phyloP scores from a whole-genome alignment of 2,329 filamentous ascomycete genomes.

The Sarocladiaceae sp. region DNA sequence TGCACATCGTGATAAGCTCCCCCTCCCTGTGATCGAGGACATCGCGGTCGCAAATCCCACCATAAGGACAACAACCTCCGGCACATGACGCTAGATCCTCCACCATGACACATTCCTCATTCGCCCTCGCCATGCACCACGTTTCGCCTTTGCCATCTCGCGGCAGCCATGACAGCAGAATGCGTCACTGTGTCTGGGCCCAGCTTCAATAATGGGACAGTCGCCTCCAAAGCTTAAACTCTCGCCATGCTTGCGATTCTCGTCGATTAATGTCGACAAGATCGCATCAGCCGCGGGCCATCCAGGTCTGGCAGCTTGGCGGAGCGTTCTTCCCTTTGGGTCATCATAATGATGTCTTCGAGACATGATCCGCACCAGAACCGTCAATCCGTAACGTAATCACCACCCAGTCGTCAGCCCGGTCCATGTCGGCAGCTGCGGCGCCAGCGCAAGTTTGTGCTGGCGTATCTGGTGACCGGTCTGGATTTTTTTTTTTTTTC shows the following conservation, averaged over 20 bases:
- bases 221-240: background rate
- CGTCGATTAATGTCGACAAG: background rate
- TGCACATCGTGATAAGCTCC: constrained; percentile 4
- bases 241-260: constrained; percentile 1
- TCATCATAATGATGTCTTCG: constrained; percentile 8
- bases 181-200: background rate
- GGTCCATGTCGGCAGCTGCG: constrained; percentile 1
- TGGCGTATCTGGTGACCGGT: constrained; percentile 3
- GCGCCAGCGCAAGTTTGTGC: constrained; percentile 2
- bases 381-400: constrained; percentile 9
- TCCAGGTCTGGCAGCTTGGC: background rate
- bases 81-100: constrained; percentile 1
- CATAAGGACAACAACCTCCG: constrained; percentile 3
- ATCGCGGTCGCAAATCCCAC: background rate
- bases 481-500: background rate
- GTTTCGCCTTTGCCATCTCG: constrained; percentile 3
- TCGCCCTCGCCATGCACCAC: background rate
- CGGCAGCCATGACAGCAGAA: constrained; percentile 5
- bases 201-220: background rate
- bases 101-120: constrained; percentile 8
- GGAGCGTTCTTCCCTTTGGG: background rate
- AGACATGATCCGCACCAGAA: background rate
- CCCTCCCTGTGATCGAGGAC: background rate
- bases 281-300: background rate
- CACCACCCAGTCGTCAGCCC: constrained; percentile 4